Percentiles rank a stretch among this genome's conserved stretches.
These are phyloP conservation scores for Novakomyces olei DNA, from an alignment of 805 yeast species.

Conservation along the genomic window DNA sequence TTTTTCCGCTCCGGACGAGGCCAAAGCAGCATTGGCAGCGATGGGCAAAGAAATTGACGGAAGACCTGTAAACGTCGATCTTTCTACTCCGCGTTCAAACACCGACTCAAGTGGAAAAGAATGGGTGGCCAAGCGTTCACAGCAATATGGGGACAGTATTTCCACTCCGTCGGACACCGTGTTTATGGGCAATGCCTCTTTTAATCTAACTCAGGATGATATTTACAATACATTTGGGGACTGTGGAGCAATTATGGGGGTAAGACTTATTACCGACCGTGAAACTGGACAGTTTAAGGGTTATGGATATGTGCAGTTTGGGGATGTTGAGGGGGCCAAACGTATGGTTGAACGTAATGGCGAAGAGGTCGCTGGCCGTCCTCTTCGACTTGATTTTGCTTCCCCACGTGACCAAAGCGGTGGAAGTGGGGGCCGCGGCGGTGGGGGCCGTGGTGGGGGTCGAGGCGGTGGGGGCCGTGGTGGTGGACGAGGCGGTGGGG, in stretches of 20 bases:
- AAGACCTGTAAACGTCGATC: slow-evolving; percentile 81
- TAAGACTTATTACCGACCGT: slow-evolving; percentile 93
- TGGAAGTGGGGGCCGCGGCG: slow-evolving; percentile 11
- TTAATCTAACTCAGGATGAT: slow-evolving; percentile 64
- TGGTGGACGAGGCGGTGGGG: slow-evolving; percentile 7
- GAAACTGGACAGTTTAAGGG: slow-evolving; percentile 98
- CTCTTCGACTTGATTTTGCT: slow-evolving; percentile 68
- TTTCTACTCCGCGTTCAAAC: slow-evolving; percentile 65
- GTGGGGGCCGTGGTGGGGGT: slow-evolving; percentile 11
- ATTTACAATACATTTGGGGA: slow-evolving; percentile 51
- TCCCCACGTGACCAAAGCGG: slow-evolving; percentile 7
- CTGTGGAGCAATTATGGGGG: slow-evolving; percentile 65
- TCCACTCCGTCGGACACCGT: slow-evolving; percentile 88
- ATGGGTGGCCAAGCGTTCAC: slow-evolving; percentile 48
- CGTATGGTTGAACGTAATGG: slow-evolving; percentile 80
- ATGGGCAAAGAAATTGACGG: slow-evolving; percentile 89
- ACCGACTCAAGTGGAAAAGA: slow-evolving; percentile 19
- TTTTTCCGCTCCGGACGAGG: slow-evolving; percentile 51
- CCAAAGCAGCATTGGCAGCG: slow-evolving; percentile 67
- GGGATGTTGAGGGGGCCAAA: slow-evolving; percentile 69
- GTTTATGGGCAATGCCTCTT: slow-evolving; percentile 88
- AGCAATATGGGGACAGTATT: slow-evolving; percentile 70
- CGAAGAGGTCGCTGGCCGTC: slow-evolving; percentile 70
- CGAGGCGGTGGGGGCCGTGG: slow-evolving; percentile 13
- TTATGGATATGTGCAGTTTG: slow-evolving; percentile 89